Base-by-base conservation (phyloP, 441 rosid species). In the Bocquillonia castaneifolia region DNA sequence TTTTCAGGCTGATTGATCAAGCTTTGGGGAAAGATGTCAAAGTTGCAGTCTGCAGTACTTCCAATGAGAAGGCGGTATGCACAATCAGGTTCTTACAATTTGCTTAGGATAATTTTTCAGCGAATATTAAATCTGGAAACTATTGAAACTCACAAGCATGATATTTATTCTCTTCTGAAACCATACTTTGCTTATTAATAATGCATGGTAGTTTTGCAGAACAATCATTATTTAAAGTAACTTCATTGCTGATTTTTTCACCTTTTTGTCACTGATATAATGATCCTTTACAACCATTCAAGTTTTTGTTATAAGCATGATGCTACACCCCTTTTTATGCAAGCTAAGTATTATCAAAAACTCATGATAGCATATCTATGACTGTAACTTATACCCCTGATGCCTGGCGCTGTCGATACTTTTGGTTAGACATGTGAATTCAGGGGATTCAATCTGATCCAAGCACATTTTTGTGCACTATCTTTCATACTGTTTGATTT, bases 31-130 rank as follows among this genome's bases (percentile, higher is more conserved):
- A 82, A 48, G 96, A 87, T 75, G 93, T 91, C 32, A 78, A 81
- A 77, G 96, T 93, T 60, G 97, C 99, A 3, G 99, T 93, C 52
- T 91, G 97, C 81, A 91, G 97, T 73, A 91, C 97, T 68, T 93
- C 99, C 23, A 91, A 91, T 84, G 96, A 91, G 85, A 93, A 93
- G 92, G 97, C 96, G 92, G 97, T 93, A 88, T 81, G 96, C 83
- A 64, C 76, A 73, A 76, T 71, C 83, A 83, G 93, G 90, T 86
- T 80, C 83, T 79, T 36, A 55, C 44, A 53, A 50, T 72, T 66
- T 45, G 67, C 42, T 57, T 23, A 58, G 57, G 56, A 60, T 55
- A 28, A 51, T 32, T 20, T 40, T 5, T 39, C 8, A 47, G 32
- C 22, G 56, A 67, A 36, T 31, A 32, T 32, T 9, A 10, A 47